Percentiles rank a stretch among this genome's conserved stretches.
Conservation (phyloP, 768 basidiomycete species). For the Crepidotus variabilis region DNA sequence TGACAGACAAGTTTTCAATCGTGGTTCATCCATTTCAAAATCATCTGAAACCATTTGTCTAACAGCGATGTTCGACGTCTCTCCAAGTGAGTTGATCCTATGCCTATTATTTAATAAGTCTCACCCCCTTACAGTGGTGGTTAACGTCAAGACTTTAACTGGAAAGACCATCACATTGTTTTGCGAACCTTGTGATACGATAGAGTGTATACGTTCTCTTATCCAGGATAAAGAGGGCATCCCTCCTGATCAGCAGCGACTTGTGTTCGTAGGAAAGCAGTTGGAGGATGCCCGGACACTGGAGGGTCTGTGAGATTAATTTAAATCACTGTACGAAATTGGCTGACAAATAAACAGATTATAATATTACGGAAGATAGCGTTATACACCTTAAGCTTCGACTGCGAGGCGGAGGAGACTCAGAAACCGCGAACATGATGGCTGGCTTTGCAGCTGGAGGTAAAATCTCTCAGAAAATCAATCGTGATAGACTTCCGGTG, state of each 20-base stretch:
- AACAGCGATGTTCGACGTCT: not conserved
- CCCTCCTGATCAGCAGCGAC: slow-evolving; percentile 67
- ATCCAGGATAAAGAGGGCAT: slow-evolving; percentile 33
- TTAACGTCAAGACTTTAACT: slow-evolving; percentile 11
- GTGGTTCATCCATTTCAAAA: not conserved
- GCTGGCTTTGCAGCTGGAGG: slow-evolving; percentile 16
- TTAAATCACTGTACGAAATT: slow-evolving; percentile 1
- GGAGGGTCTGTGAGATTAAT: not conserved
- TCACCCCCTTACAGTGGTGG: slow-evolving; percentile 2
- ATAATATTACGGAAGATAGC: slow-evolving; percentile 73
- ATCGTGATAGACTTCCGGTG: slow-evolving; percentile 9
- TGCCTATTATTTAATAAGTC: not conserved
- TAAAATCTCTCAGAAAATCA: slow-evolving; percentile 19
- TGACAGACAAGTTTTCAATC: too few species aligned
- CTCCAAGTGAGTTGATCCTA: not conserved
- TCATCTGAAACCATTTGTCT: not conserved
- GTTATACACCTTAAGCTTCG: slow-evolving; percentile 65
- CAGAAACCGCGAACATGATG: not conserved
- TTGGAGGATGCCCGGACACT: slow-evolving; percentile 73
- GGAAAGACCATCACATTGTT: slow-evolving; percentile 13
- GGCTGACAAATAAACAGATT: slow-evolving; percentile 32
- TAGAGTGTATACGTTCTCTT: slow-evolving; percentile 18
- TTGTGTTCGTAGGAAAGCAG: slow-evolving; percentile 78
- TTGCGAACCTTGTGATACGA: slow-evolving; percentile 13
- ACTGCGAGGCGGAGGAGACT: slow-evolving; percentile 56